Conservation (phyloP, 768 basidiomycete genomes). For the Tremella mesenterica region DNA sequence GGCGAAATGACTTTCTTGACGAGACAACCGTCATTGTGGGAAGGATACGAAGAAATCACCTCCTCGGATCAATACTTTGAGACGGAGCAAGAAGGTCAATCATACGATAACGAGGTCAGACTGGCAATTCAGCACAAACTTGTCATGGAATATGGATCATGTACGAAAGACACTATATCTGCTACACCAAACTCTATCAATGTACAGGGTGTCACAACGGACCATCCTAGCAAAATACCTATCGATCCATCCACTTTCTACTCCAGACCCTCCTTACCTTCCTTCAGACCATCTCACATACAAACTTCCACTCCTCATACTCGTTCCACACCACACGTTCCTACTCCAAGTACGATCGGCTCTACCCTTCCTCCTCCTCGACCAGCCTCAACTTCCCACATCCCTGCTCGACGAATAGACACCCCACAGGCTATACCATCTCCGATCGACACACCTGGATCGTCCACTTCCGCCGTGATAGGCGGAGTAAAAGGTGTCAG, state of each 20-base stretch:
- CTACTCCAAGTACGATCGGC: background rate
- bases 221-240: background rate
- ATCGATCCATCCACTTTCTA: background rate
- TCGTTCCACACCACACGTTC: background rate
- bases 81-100: background rate
- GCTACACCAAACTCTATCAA: background rate
- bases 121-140: background rate
- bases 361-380: conserved; percentile 4
- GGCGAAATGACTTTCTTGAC: no score
- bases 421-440: conserved; percentile 11
- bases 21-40: no score
- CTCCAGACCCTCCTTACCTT: background rate
- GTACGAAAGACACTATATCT: background rate
- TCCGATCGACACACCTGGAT: conserved; percentile 23
- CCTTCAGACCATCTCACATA: background rate
- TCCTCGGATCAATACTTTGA: background rate
- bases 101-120: background rate
- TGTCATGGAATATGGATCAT: background rate
- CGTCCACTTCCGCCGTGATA: background rate
- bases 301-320: background rate
- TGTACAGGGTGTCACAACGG: background rate
- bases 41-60: background rate
- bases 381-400: background rate
- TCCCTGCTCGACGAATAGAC: background rate
- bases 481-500: no score